Evolutionary conservation across 805 yeast species (phyloP).

Genomic region (Danielia oregonensis): DNA sequence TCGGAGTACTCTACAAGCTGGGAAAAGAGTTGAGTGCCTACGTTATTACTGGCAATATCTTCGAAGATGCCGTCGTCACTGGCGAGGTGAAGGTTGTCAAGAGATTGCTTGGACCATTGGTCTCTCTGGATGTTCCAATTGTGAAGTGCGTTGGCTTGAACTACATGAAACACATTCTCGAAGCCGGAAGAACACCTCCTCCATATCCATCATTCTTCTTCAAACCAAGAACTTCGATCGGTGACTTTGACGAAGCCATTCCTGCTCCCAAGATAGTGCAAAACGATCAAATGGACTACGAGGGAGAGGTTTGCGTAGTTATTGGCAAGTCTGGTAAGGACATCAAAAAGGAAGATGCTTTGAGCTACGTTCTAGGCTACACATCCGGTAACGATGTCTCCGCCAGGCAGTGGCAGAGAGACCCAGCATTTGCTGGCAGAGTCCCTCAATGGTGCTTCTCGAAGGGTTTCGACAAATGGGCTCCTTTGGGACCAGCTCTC

Average conservation of each 20-base stretch:
- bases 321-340: conserved; percentile 48
- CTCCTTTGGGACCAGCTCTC: conserved; percentile 55
- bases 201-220: conserved; percentile 47
- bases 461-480: conserved; percentile 54
- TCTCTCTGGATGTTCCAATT: conserved; percentile 20
- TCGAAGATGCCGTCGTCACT: conserved; percentile 34
- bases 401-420: conserved; percentile 54
- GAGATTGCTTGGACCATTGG: conserved; percentile 13
- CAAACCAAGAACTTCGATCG: conserved; percentile 46
- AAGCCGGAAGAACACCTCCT: conserved; percentile 41
- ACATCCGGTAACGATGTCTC: conserved; percentile 55
- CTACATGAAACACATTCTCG: conserved; percentile 41
- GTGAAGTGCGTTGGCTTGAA: conserved; percentile 51
- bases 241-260: conserved; percentile 41
- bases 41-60: conserved; percentile 46
- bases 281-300: conserved; percentile 45
- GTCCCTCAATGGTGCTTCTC: conserved; percentile 48
- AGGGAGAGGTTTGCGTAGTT: conserved; percentile 50
- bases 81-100: conserved; percentile 21
- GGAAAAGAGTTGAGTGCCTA: conserved; percentile 37
- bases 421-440: conserved; percentile 37
- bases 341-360: conserved; percentile 41
- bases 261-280: conserved; percentile 40
- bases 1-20: conserved; percentile 16
- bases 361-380: conserved; percentile 48